Percentiles rank a stretch among this genome's conserved stretches.
phyloP scores from a whole-genome alignment of 345 rosid genomes.

The Limnanthes douglasii region DNA sequence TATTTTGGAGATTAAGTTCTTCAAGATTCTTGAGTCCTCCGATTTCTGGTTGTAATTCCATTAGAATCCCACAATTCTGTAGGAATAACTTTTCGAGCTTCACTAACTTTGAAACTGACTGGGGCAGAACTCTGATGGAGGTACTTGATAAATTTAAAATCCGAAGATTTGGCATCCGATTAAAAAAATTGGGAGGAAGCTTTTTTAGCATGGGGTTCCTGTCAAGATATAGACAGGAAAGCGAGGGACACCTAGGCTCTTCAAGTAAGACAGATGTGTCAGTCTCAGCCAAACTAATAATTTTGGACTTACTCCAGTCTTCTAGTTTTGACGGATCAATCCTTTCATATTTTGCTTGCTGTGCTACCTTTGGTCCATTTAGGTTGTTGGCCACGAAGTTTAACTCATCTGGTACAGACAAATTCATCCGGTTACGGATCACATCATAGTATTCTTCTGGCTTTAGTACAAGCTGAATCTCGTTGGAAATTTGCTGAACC shows the following conservation, averaged over 20 bases:
- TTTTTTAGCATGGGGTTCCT: slow-evolving; percentile 8
- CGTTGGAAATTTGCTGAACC: too few relatives aligned
- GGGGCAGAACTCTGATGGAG: slow-evolving; percentile 14
- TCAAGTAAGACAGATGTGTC: slow-evolving; percentile 5
- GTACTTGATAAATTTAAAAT: slow-evolving; percentile 14
- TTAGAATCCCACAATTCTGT: slow-evolving; percentile 7
- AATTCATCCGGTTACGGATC: too few relatives aligned
- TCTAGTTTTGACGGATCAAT: slow-evolving; percentile 3
- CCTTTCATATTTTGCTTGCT: not conserved
- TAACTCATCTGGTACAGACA: too few relatives aligned
- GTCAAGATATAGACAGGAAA: slow-evolving; percentile 2
- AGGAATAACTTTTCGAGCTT: slow-evolving; percentile 9
- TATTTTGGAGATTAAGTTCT: slow-evolving; percentile 14
- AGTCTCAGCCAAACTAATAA: slow-evolving; percentile 5
- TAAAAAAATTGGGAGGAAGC: slow-evolving; percentile 9
- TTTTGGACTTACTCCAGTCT: slow-evolving; percentile 10
- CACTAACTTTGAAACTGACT: slow-evolving; percentile 7
- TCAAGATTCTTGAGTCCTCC: slow-evolving; percentile 10
- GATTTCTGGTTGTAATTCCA: slow-evolving; percentile 9
- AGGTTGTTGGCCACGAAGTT: too few relatives aligned
- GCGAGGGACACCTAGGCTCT: slow-evolving; percentile 2
- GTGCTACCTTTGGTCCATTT: not conserved
- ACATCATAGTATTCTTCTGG: too few relatives aligned
- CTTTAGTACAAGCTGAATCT: too few relatives aligned
- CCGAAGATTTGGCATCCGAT: slow-evolving; percentile 9